phyloP scores from a whole-genome alignment of 164 flowering plant species.

The Umbellularia californica region DNA sequence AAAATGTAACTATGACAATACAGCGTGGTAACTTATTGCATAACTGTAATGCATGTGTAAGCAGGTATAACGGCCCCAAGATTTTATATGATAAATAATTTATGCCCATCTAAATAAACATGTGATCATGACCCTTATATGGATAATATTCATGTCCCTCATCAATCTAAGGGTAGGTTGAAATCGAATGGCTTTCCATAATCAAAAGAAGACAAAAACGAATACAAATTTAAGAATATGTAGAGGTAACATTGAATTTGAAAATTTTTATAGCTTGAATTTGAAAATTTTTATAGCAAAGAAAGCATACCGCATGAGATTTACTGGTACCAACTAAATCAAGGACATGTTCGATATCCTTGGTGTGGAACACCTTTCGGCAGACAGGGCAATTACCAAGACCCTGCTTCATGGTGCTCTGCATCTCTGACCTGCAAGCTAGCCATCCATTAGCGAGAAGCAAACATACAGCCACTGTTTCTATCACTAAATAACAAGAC shows the following conservation, averaged over 20 bases:
- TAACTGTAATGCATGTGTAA: too few species aligned
- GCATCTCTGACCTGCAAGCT: conserved; percentile 19
- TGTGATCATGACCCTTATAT: too few species aligned
- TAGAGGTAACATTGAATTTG: neutral
- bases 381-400: conserved; percentile 78
- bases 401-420: conserved; percentile 23
- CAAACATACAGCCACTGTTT: neutral
- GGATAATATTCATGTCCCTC: too few species aligned
- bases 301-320: conserved; percentile 44
- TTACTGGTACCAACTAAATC: conserved; percentile 42
- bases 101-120: too few species aligned
- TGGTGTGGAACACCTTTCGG: conserved; percentile 60
- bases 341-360: conserved; percentile 81
- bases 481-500: too few species aligned
- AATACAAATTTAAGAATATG: neutral
- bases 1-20: too few species aligned
- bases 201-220: neutral
- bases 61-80: too few species aligned
- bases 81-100: too few species aligned
- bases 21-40: too few species aligned
- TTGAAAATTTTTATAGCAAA: neutral
- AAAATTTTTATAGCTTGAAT: neutral
- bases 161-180: too few species aligned
- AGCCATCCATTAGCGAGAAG: neutral
- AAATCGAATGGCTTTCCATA: too few species aligned